Percentiles rank a stretch among this genome's conserved stretches.
Conservation (phyloP, 164 flowering plant genomes). For the Malania oleifera region DNA sequence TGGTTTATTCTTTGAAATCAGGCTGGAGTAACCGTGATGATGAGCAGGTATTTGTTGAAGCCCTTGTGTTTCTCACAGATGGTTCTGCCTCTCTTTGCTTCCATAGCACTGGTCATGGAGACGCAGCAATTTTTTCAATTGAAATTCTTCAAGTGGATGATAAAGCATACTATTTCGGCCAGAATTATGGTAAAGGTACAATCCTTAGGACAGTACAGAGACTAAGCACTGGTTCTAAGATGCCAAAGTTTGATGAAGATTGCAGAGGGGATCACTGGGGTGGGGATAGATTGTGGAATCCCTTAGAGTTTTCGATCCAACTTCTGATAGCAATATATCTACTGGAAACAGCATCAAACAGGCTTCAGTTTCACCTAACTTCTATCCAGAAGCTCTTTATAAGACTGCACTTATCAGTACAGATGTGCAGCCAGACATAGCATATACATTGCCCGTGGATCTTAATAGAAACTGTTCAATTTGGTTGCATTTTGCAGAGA, state of each 20-base stretch:
- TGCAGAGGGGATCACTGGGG: slow-evolving; percentile 75
- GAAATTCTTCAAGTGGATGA: slow-evolving; percentile 89
- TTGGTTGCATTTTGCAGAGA: slow-evolving; percentile 97
- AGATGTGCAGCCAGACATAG: slow-evolving; percentile 53
- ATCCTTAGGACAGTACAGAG: slow-evolving; percentile 70
- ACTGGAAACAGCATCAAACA: slow-evolving; percentile 41
- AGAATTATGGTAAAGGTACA: slow-evolving; percentile 50
- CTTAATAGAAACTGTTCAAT: slow-evolving; percentile 84
- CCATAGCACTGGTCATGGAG: slow-evolving; percentile 98
- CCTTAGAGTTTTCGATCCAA: slow-evolving; percentile 44
- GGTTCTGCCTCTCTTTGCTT: slow-evolving; percentile 76
- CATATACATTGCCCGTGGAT: slow-evolving; percentile 72
- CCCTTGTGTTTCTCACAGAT: slow-evolving; percentile 59
- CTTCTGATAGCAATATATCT: slow-evolving; percentile 42
- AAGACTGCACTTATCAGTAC: slow-evolving; percentile 66
- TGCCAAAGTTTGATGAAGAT: slow-evolving; percentile 69
- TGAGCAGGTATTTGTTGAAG: slow-evolving; percentile 77
- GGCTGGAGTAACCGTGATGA: slow-evolving; percentile 73
- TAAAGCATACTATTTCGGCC: slow-evolving; percentile 62
- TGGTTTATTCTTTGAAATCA: slow-evolving; percentile 54
- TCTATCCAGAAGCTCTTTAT: slow-evolving; percentile 79
- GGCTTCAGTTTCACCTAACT: slow-evolving; percentile 70
- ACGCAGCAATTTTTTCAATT: slow-evolving; percentile 82
- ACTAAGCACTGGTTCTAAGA: slow-evolving; percentile 53
- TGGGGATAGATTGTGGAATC: slow-evolving; percentile 89